Percentiles rank a stretch among this genome's conserved stretches.
These are phyloP conservation scores for Emericellopsis atlantica DNA, from an alignment of 2,329 filamentous ascomycete genomes.

Conservation along the genomic window DNA sequence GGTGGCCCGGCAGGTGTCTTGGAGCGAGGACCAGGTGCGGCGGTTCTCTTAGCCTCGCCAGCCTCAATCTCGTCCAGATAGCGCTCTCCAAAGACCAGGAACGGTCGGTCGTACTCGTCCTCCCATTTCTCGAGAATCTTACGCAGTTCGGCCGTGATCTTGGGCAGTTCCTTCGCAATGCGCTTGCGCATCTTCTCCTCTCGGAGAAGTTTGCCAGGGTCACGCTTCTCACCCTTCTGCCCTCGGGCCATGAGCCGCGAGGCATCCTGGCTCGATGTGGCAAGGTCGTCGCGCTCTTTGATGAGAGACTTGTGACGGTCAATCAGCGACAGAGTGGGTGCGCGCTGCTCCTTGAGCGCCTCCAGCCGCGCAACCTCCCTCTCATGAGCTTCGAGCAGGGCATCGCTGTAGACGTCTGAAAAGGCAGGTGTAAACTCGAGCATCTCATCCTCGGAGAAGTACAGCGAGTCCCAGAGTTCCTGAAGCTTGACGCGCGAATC, in stretches of 20 bases:
- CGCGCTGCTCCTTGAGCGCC: slow-evolving; percentile 72
- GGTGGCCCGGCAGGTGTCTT: slow-evolving; percentile 63
- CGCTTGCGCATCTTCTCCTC: slow-evolving; percentile 99
- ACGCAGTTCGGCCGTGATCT: slow-evolving; percentile 72
- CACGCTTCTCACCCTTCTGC: slow-evolving; percentile 84
- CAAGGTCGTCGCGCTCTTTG: slow-evolving; percentile 74
- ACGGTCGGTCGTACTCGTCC: slow-evolving; percentile 85
- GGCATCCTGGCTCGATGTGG: slow-evolving; percentile 86
- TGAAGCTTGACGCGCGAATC: slow-evolving; percentile 84
- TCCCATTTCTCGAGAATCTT: slow-evolving; percentile 81
- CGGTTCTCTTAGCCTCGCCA: slow-evolving; percentile 42
- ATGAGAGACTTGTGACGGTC: slow-evolving; percentile 75
- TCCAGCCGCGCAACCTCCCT: slow-evolving; percentile 77
- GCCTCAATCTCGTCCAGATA: slow-evolving; percentile 78
- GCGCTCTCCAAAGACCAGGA: slow-evolving; percentile 82
- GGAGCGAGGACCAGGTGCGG: slow-evolving; percentile 38
- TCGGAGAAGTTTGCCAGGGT: slow-evolving; percentile 82
- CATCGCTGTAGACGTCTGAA: slow-evolving; percentile 93
- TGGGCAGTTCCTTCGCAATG: slow-evolving; percentile 90
- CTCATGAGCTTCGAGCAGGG: slow-evolving; percentile 87
- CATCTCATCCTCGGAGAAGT: slow-evolving; percentile 97
- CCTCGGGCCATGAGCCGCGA: slow-evolving; percentile 86
- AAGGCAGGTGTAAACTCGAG: slow-evolving; percentile 95
- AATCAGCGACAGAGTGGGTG: slow-evolving; percentile 69
- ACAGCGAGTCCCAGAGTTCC: slow-evolving; percentile 87